Percentiles rank a stretch among this genome's conserved stretches.
Evolutionary conservation across 1,139 yeast genomes (phyloP).

Genomic region (Geotrichum australiense): DNA sequence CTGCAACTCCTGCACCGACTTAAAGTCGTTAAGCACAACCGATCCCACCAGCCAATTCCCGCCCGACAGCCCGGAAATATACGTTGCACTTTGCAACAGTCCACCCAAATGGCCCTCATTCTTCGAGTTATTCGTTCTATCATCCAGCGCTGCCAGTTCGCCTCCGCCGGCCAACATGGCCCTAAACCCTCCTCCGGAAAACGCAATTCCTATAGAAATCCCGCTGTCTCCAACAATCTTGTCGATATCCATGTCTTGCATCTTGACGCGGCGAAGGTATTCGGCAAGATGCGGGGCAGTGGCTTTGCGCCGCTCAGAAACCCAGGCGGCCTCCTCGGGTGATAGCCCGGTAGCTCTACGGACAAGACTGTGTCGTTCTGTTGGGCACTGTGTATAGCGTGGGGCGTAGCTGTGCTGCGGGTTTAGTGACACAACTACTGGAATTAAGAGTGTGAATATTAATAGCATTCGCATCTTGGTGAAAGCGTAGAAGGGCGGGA

Average conservation of each 20-base stretch:
- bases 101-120: constrained; percentile 65
- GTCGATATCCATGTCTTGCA: constrained; percentile 3
- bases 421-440: too few species aligned
- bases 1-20: neutral
- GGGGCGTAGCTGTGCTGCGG: too few species aligned
- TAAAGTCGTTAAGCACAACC: constrained; percentile 66
- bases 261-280: neutral
- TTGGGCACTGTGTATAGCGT: neutral
- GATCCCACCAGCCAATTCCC: constrained; percentile 85
- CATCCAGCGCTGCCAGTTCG: constrained; percentile 62
- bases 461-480: too few species aligned
- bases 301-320: neutral
- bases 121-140: constrained; percentile 49
- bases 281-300: neutral
- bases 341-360: neutral
- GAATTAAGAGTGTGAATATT: too few species aligned
- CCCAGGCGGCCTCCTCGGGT: constrained; percentile 20
- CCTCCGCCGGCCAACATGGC: constrained; percentile 82
- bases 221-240: neutral
- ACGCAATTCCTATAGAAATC: constrained; percentile 51
- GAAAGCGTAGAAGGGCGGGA: too few species aligned
- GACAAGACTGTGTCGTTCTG: neutral
- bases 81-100: constrained; percentile 62
- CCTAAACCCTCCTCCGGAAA: constrained; percentile 80
- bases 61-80: constrained; percentile 72